These are phyloP conservation scores for Xylaria sp. DNA, from an alignment of 2,329 filamentous ascomycete species.

Conservation along the genomic window DNA sequence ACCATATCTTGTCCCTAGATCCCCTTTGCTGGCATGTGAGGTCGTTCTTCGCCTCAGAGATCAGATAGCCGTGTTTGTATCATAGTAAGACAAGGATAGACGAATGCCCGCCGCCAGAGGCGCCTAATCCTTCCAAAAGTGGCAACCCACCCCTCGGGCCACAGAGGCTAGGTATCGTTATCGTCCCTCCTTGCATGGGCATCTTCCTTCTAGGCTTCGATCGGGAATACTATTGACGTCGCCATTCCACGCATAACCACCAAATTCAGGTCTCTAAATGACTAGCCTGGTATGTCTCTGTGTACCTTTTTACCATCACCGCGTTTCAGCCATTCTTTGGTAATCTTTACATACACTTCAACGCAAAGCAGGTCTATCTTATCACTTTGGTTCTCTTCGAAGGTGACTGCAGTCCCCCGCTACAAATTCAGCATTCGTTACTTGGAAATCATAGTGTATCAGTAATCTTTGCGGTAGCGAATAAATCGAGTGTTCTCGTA, in stretches of 20 bases:
- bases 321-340: constrained; percentile 29
- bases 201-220: constrained; percentile 18
- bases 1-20: no score
- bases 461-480: constrained; percentile 36
- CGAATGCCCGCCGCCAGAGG: no score
- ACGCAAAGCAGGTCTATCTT: constrained; percentile 23
- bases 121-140: no score
- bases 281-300: constrained; percentile 36
- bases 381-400: constrained; percentile 22
- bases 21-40: no score
- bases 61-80: no score
- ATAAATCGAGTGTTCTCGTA: constrained; percentile 32
- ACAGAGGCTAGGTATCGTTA: no score
- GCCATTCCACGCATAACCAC: constrained; percentile 36
- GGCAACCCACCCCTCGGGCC: no score
- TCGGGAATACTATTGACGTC: constrained; percentile 24
- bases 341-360: constrained; percentile 21
- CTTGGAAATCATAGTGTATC: not conserved
- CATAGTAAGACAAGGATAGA: no score
- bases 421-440: not conserved
- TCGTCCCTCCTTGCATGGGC: constrained; percentile 9
- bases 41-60: no score
- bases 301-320: constrained; percentile 29
- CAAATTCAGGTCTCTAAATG: constrained; percentile 31
- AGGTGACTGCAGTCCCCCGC: not conserved